These are phyloP conservation scores for Phoma herbarum DNA, from an alignment of 2,329 filamentous ascomycete species.

Conservation along the genomic window DNA sequence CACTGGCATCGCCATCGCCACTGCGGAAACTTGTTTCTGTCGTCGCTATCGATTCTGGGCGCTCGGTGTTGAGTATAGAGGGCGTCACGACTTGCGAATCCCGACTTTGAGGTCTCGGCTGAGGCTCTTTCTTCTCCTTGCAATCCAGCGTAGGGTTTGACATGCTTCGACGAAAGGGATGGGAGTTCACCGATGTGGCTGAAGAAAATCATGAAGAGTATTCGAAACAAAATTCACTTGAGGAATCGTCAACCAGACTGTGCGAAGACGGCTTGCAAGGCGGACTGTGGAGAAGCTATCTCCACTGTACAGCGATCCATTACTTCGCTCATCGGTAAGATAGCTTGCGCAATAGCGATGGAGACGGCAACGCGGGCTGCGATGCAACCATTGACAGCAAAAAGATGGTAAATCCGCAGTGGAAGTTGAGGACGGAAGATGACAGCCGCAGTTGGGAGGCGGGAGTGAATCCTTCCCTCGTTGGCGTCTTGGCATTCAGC, in stretches of 20 bases:
- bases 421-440: background rate
- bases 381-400: background rate
- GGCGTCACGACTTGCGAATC: background rate
- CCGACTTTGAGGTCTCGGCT: background rate
- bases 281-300: background rate
- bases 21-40: background rate
- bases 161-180: background rate
- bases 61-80: background rate
- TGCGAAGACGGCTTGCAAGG: background rate
- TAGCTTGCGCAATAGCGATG: background rate
- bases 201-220: background rate
- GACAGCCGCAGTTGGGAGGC: background rate
- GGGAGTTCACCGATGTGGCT: background rate
- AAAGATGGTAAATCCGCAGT: background rate
- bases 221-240: background rate
- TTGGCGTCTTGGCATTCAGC: background rate
- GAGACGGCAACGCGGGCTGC: background rate
- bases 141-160: background rate
- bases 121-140: background rate
- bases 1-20: conserved; percentile 2
- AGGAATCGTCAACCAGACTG: background rate
- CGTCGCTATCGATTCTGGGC: background rate
- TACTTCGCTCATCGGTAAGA: background rate
- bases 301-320: background rate
- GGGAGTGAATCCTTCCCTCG: background rate